Conservation (phyloP, 1,284 basidiomycete species). For the Trametes hirsuta region DNA sequence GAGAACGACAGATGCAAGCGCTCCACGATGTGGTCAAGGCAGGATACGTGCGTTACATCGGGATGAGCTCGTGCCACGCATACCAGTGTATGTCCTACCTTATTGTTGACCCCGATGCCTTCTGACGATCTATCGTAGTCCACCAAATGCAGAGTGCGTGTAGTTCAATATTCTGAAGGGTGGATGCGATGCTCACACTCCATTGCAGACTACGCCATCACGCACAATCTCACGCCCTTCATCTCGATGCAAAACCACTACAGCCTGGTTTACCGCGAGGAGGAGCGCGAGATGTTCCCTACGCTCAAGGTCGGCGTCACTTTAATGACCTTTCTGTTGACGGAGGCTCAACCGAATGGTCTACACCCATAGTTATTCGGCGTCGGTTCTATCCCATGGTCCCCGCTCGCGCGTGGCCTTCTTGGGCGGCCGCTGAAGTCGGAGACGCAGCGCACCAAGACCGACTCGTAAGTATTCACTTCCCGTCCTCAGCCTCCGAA, state of each 20-base stretch:
- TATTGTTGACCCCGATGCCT: not conserved
- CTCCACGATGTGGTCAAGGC: constrained; percentile 41
- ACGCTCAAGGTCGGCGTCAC: constrained; percentile 32
- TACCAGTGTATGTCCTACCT: constrained; percentile 43
- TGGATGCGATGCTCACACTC: not conserved
- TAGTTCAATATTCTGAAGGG: not conserved
- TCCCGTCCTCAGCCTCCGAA: not conserved
- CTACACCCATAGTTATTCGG: constrained; percentile 31
- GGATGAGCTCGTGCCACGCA: constrained; percentile 41
- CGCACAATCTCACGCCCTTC: constrained; percentile 49
- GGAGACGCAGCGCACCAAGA: constrained; percentile 30
- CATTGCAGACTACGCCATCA: constrained; percentile 36
- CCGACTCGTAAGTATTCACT: constrained; percentile 21
- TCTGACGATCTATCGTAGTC: constrained; percentile 33
- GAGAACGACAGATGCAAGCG: constrained; percentile 34
- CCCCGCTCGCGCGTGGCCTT: constrained; percentile 43
- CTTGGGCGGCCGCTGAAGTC: constrained; percentile 39
- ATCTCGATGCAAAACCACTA: constrained; percentile 59
- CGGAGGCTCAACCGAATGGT: not conserved
- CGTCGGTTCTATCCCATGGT: constrained; percentile 47
- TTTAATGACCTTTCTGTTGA: not conserved
- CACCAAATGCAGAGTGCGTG: constrained; percentile 50
- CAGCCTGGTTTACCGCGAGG: constrained; percentile 48
- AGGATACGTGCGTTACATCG: constrained; percentile 41
- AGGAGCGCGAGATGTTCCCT: constrained; percentile 56